Base-by-base conservation (phyloP, 805 yeast genomes). In the Suhomyces emberorum region DNA sequence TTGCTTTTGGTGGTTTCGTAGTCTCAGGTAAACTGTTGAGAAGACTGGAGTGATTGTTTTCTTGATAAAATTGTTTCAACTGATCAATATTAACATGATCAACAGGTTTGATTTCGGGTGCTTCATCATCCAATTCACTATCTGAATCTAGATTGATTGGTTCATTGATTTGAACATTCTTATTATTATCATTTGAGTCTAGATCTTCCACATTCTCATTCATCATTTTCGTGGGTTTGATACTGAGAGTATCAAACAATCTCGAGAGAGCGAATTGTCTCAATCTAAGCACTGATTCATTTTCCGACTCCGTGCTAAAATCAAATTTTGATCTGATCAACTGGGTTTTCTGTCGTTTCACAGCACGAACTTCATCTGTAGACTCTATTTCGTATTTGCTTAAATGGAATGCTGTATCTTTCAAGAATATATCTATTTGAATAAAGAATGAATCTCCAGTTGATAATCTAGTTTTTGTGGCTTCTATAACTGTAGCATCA, bases 371-470 rank as follows among this genome's bases (percentile, higher is more conserved):
- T 31, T 20, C 46, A 4, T 39, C 46, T 2, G 30, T 17, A 20
- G 46, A 10, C 15, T 29, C 35, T 8, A 14, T 23, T 19, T 32
- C 31, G 4, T 20, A n/a, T 9, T 31, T 46, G 31, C 30, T 30
- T 46, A 34, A 12, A 39, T 39, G 5, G 63, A 72, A 44, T 54
- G 64, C 74, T 40, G 34, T 62, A 54, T 41, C 55, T 25, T 47
- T 70, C 17, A 89, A 53, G 51, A 57, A 85, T 40, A 88, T 76
- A 48, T 87, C 85, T 4, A 86, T 59, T 48, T 81, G 86, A 0
- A 88, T 64, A 15, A 76, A 67, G 49, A 89, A 81, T 1, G 82
- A 69, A 51, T 88, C 95, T 3, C 97, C 98, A 1, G 80, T 74
- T 7, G 83, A 69, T 22, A 88, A 54, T 20, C 79, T 55, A 19